Conservation (phyloP, 441 rosid genomes). For the Aquilaria agallochum region DNA sequence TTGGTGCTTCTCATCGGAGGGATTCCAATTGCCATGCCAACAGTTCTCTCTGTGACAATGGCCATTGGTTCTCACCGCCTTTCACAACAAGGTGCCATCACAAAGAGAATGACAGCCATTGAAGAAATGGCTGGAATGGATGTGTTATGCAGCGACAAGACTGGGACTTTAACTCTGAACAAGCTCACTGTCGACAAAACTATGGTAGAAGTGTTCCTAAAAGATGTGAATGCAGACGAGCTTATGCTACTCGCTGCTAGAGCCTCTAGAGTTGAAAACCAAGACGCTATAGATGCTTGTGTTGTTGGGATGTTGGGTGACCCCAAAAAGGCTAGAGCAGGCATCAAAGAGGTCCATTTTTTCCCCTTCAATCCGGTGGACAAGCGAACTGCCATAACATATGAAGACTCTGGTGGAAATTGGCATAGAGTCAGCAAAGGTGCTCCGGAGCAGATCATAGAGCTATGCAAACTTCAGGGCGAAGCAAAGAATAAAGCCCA, state of each 20-base stretch:
- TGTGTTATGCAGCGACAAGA: conserved; percentile 74
- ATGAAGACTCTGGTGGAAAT: conserved; percentile 19
- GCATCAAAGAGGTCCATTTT: conserved; percentile 32
- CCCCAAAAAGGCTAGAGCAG: conserved; percentile 27
- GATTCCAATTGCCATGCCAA: conserved; percentile 78
- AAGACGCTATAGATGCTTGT: background rate
- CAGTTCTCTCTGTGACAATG: conserved; percentile 70
- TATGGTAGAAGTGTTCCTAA: conserved; percentile 28
- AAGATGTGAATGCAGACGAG: background rate
- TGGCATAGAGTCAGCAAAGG: conserved; percentile 38
- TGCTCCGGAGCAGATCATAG: conserved; percentile 32
- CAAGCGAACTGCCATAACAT: background rate
- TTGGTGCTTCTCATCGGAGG: conserved; percentile 70
- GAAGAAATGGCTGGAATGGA: conserved; percentile 83
- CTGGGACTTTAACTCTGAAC: conserved; percentile 74
- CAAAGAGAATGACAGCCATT: conserved; percentile 74
- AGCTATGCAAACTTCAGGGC: conserved; percentile 34
- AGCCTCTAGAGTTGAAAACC: conserved; percentile 1
- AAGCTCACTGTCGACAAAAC: conserved; percentile 67
- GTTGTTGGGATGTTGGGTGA: background rate
- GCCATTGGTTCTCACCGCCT: conserved; percentile 73
- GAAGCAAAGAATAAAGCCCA: conserved; percentile 27
- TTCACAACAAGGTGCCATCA: conserved; percentile 68
- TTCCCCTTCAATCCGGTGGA: conserved; percentile 24
- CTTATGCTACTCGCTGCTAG: background rate